Base-by-base conservation (phyloP, 768 basidiomycete genomes). In the Lepiota brunneoincarnata region DNA sequence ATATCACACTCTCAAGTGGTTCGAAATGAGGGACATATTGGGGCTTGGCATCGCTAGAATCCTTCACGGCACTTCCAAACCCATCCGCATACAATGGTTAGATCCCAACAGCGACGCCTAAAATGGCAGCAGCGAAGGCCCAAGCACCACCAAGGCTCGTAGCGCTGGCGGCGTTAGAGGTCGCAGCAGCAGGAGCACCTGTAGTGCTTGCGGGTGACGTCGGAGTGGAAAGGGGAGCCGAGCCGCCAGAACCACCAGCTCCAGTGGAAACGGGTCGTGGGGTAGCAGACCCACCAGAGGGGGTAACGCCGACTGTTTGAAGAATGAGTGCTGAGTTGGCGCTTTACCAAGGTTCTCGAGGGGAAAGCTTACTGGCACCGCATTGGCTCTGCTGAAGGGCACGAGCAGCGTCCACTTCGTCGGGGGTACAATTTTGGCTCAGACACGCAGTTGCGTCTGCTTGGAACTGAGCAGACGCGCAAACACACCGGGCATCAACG, bases 401-500 rank as follows among this genome's bases (percentile, higher is more conserved):
- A 6, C 47, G 40, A 39, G 65, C 65, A 12, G 59, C 56, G 4
- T 44, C 38, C 6, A 64, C 55, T 11, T 66, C 65, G 12, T 38
- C 47, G 1, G 55, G 9, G 1, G 61, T 58, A 36, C 65, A 66
- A 41, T 64, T 56, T 10, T 20, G 42, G 7, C 31, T 17, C 15
- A 66, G 52, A 41, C 65, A 66, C 2, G 55, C 55, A n/a, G 56
- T 50, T 2, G 63, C 65, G 15, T 59, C 62, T 4, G 54, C 43
- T 24, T 62, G 54, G 59, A 64, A 64, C 36, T 63, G 59, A 1
- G 61, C 59, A 12, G 65, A 66, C 1, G 54, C 47, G 51, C 65
- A 66, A 23, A 64, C 62, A 26, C 65, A 66, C 2, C 23, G 2
- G 1, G 50, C n/a, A 41, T 66, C 57, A 35, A 62, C 55, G 57